Conservation (phyloP, 2,329 filamentous ascomycete genomes). For the Ophiostoma tasmaniense region DNA sequence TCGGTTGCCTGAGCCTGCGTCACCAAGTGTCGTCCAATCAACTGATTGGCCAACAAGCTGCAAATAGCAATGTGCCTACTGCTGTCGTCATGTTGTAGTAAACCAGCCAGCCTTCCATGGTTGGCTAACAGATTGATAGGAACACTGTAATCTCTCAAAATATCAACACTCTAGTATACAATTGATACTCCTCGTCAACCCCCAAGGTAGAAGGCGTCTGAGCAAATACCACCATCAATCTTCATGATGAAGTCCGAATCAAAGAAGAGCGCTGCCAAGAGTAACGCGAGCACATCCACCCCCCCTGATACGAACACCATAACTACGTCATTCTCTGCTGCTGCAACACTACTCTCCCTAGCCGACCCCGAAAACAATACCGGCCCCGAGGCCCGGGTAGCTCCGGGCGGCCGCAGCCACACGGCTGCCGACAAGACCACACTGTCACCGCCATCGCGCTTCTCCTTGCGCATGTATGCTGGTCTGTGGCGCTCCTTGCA, state of each 20-base stretch:
- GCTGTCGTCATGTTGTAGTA: neutral
- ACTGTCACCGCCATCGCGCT: constrained; percentile 34
- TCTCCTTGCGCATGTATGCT: constrained; percentile 55
- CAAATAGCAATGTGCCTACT: neutral
- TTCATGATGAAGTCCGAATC: neutral
- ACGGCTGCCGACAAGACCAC: neutral
- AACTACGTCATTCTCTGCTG: neutral
- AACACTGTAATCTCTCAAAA: neutral
- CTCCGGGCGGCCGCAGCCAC: neutral
- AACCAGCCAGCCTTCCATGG: neutral
- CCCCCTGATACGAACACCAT: neutral
- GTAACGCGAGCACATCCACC: neutral
- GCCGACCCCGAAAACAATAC: neutral
- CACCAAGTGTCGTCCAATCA: neutral
- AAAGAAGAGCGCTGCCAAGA: neutral
- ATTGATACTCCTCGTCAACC: neutral
- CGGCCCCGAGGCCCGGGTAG: neutral
- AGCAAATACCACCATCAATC: neutral
- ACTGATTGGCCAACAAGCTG: neutral
- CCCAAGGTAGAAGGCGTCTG: neutral
- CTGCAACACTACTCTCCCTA: neutral
- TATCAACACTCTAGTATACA: no score
- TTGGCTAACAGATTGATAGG: neutral
- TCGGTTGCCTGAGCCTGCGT: neutral
- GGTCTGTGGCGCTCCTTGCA: constrained; percentile 59